Conservation (phyloP, 2,329 filamentous ascomycete genomes). For the Phialophora chinensis region DNA sequence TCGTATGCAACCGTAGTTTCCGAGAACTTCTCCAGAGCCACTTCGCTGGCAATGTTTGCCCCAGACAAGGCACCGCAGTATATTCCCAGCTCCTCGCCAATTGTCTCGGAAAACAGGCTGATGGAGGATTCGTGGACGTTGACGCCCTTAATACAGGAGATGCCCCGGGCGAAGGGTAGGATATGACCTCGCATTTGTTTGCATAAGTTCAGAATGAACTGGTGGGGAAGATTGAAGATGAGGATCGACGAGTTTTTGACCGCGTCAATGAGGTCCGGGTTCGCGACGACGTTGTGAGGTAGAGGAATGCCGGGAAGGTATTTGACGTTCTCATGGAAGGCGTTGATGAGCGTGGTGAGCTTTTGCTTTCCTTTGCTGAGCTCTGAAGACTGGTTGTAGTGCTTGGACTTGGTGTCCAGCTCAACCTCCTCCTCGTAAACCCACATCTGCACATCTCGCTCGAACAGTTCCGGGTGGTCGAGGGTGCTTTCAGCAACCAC, state of each 20-base stretch:
- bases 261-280: constrained; percentile 78
- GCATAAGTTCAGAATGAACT: constrained; percentile 90
- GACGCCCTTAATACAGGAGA: constrained; percentile 98
- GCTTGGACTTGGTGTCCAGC: constrained; percentile 71
- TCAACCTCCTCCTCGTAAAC: constrained; percentile 92
- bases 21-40: constrained; percentile 93
- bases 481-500: constrained; percentile 92
- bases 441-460: constrained; percentile 96
- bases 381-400: constrained; percentile 68
- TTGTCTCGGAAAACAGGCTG: constrained; percentile 91
- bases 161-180: constrained; percentile 86
- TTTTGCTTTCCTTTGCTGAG: constrained; percentile 74
- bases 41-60: constrained; percentile 94
- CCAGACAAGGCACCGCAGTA: constrained; percentile 96
- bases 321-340: constrained; percentile 93
- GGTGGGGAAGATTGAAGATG: constrained; percentile 94
- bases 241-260: constrained; percentile 86
- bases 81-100: constrained; percentile 87
- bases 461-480: constrained; percentile 78
- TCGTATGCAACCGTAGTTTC: constrained; percentile 98
- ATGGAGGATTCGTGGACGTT: constrained; percentile 87
- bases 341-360: constrained; percentile 90
- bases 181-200: constrained; percentile 85
- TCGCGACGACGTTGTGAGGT: constrained; percentile 81
- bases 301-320: constrained; percentile 90